Evolutionary conservation across 1,284 basidiomycete species (phyloP), one percentile per base, ranked within the genome.

Genomic region (Fomitopsis pinicola): DNA sequence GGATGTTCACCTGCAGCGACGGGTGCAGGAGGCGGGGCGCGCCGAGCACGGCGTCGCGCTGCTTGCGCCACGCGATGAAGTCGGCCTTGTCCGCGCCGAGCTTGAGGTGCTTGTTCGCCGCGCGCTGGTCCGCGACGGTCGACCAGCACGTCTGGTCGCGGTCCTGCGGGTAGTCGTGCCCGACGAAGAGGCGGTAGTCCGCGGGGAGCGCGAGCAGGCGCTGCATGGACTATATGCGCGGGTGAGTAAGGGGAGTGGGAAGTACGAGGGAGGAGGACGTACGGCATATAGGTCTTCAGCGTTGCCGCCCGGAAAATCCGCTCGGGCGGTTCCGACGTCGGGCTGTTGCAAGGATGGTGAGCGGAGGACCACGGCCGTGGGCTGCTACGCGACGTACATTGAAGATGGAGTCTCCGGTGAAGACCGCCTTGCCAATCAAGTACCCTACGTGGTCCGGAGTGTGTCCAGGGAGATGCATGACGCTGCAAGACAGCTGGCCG

Each of bases 341-440:
- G 77, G 77, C 75, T 77, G 56, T 14, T 15, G 17, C 5, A 12
- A 48, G 17, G 30, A 14, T 42, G 36, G 10, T 46, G 58, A 12
- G 36, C 30, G 14, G 15, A 59, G 28, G 19, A 40, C n/a, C 28
- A 50, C 14, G 45, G 28, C 26, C 6, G 12, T 8, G 35, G 36
- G 10, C 36, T n/a, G 36, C 35, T 19, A n/a, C 17, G 35, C 38
- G 4, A 67, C 73, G 14, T 66, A 77, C 76, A 63, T 76, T 73
- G 64, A 79, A 79, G 53, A 78, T 77, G 5, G 77, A 78, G 55
- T 79, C 78, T 2, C 77, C 77, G 1, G 74, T 74, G 63, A 78
- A 79, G 17, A 77, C 74, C 8, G 73, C 71, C 54, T 73, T 72
- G n/a, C 76, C 76, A 38, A 78, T 66, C 35, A 77, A 65, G 62